phyloP scores from a whole-genome alignment of 495 filamentous ascomycete genomes.

The Penicillium herquei region DNA sequence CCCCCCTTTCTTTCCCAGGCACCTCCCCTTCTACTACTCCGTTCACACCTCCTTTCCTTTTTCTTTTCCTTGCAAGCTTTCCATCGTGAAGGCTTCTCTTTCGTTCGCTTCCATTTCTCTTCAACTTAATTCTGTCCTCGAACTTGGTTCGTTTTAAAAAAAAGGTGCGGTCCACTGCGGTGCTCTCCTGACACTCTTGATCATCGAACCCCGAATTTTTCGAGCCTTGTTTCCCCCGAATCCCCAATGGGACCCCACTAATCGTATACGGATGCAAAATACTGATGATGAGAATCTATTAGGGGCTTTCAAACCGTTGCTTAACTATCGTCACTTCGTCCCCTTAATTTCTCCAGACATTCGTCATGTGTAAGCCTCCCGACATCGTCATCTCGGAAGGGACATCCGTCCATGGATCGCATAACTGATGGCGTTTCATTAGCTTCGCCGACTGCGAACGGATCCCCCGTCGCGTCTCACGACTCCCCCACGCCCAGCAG shows the following conservation, averaged over 20 bases:
- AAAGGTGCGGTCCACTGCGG: slow-evolving; percentile 15
- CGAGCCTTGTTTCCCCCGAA: slow-evolving; percentile 3
- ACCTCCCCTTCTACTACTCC: slow-evolving; percentile 34
- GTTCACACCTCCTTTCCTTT: slow-evolving; percentile 14
- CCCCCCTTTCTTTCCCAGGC: slow-evolving; percentile 15
- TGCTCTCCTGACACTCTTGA: slow-evolving; percentile 6
- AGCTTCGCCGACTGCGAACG: slow-evolving; percentile 44
- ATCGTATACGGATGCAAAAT: neutral
- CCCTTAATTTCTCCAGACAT: slow-evolving; percentile 16
- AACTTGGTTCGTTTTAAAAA: slow-evolving; percentile 1
- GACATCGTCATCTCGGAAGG: neutral
- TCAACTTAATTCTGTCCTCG: slow-evolving; percentile 5
- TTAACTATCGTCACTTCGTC: neutral
- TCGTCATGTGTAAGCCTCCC: slow-evolving; percentile 45
- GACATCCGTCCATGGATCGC: slow-evolving; percentile 6
- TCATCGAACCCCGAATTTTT: slow-evolving; percentile 15
- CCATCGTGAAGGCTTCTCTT: slow-evolving; percentile 14
- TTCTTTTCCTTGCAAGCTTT: slow-evolving; percentile 23
- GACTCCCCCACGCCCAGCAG: slow-evolving; percentile 43
- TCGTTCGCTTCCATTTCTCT: slow-evolving; percentile 11
- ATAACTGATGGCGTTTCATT: slow-evolving; percentile 30
- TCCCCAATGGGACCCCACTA: slow-evolving; percentile 3
- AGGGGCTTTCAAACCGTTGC: slow-evolving; percentile 31
- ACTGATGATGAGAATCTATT: slow-evolving; percentile 6
- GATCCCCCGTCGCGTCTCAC: slow-evolving; percentile 34